Percentiles rank a stretch among this genome's conserved stretches.
phyloP scores from a whole-genome alignment of 352 stramenopile genomes.

The Blastocystis hominis region DNA sequence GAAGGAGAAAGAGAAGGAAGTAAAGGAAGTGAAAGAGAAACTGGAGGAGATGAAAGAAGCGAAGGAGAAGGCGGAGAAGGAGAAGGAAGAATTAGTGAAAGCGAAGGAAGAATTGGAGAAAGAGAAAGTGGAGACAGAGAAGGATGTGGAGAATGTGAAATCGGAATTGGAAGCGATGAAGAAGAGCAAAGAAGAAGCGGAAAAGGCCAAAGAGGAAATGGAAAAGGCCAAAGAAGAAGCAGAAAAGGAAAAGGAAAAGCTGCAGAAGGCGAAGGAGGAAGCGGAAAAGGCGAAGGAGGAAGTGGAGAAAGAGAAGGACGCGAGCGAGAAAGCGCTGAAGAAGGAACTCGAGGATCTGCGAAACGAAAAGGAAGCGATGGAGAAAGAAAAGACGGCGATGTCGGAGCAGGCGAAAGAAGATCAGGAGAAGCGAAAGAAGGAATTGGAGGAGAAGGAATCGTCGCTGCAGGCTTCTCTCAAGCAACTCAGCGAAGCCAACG shows the following conservation, averaged over 20 bases:
- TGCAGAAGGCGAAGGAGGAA: background rate
- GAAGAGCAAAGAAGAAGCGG: background rate
- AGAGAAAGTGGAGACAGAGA: background rate
- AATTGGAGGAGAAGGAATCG: too few species aligned
- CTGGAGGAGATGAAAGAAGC: background rate
- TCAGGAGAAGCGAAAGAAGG: background rate
- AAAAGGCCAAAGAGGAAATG: background rate
- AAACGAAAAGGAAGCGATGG: background rate
- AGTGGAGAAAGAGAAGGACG: background rate
- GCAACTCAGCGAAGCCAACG: too few species aligned
- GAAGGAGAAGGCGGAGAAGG: background rate
- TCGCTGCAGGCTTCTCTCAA: too few species aligned
- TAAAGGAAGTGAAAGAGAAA: background rate
- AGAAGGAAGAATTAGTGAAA: background rate
- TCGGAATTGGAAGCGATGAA: background rate
- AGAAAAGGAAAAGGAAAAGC: background rate
- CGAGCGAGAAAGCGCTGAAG: background rate
- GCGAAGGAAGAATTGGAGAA: background rate
- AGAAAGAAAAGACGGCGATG: background rate
- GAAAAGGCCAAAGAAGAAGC: background rate
- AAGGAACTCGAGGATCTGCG: background rate
- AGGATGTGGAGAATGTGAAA: background rate
- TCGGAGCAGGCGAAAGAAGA: background rate
- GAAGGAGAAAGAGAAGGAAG: background rate
- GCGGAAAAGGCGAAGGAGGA: background rate